Evolutionary conservation across 106 monocot genomes (phyloP), one percentile per base, ranked within the genome.

Genomic region (Allium sativum): DNA sequence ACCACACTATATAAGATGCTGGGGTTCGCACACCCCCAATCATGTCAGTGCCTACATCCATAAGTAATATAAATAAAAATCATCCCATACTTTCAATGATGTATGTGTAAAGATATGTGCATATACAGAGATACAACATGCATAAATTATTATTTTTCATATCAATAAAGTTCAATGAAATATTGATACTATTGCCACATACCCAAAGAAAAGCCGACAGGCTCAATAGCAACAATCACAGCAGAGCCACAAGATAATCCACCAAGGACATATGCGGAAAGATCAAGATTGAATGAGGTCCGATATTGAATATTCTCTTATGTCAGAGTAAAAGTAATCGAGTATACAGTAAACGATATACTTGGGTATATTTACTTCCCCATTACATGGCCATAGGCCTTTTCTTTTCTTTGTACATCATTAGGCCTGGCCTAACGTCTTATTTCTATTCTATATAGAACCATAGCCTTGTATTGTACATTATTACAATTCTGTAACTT

Each of bases 171-270:
- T 44, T 42, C 14, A 42, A 42, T 12, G 14, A 58, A 40, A 65
- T 21, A 4, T 17, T 50, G 56, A 19, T 70, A n/a, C n/a, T n/a
- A n/a, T 10, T 9, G 18, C 20, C 19, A 40, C 55, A 55, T 78
- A 96, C 90, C 90, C 54, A 96, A 79, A 52, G 95, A 76, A 77
- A 96, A 90, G 72, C 89, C 87, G 62, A 90, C 81, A 18, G 90
- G 87, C 48, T 80, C 64, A 52, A 82, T 78, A 45, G 95, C 86
- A 87, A 96, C 95, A 45, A 87, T 84, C 18, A 90, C 95, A 53
- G 87, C 81, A 77, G 95, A 75, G 22, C 90, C 95, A 82, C 95
- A 82, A 45, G 84, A 81, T 59, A 90, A 90, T 66, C 95, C 95
- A 45, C 95, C 95, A 46, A 90, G 75, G 15, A 82, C 56, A 18